Evolutionary conservation across 129 eudicot species (phyloP).

Genomic region (Flaveria ramosissima): DNA sequence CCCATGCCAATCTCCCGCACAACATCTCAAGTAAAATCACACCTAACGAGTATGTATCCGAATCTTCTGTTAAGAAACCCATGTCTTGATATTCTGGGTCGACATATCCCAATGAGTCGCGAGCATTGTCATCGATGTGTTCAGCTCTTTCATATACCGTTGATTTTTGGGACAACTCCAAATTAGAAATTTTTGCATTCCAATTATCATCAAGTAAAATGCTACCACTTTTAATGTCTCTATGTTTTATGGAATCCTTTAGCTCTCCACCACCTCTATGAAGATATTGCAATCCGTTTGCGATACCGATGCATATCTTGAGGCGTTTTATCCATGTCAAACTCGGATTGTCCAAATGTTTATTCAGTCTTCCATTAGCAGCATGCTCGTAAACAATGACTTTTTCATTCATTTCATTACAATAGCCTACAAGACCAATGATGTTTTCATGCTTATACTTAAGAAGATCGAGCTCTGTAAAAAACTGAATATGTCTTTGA

Average conservation of each 20-base stretch:
- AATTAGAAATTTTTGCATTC: conserved; percentile 20
- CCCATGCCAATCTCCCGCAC: conserved; percentile 2
- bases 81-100: neutral
- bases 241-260: neutral
- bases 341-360: neutral
- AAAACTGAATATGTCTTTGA: too few species aligned
- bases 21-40: conserved; percentile 3
- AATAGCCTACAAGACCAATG: conserved; percentile 13
- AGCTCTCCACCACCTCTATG: neutral
- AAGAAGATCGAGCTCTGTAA: neutral
- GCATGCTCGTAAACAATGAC: conserved; percentile 16
- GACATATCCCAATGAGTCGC: neutral
- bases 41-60: conserved; percentile 15
- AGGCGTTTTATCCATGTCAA: conserved; percentile 10
- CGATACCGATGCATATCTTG: neutral
- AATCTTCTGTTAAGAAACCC: neutral
- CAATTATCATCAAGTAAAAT: neutral
- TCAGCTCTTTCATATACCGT: neutral
- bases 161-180: neutral
- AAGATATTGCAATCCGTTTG: neutral
- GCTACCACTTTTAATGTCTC: conserved; percentile 12
- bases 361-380: neutral
- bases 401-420: neutral
- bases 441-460: conserved; percentile 2
- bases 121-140: neutral